Evolutionary conservation across 1,139 yeast genomes (phyloP), one percentile per base, ranked within the genome.

Genomic region (Wickerhamomyces sp.): DNA sequence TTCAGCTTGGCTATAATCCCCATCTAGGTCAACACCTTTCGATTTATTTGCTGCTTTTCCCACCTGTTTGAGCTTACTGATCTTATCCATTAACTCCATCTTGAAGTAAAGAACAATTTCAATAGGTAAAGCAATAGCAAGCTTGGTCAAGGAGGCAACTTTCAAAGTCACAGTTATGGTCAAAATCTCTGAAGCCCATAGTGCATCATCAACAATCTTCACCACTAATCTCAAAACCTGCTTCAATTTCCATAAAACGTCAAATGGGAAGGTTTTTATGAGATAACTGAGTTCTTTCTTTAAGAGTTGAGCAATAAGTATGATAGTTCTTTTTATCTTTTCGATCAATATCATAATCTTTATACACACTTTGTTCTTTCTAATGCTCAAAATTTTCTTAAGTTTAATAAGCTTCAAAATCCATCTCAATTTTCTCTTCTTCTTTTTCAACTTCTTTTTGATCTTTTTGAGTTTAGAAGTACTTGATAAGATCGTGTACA

Each of bases 311-410:
- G 38, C 41, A 8, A 49, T 43, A 27, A 46, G 36, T 20, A 32
- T 31, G 25, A 40, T 6, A 8, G 39, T 32, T 28, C 40, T 33
- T 27, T 46, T 46, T 26, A 42, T 49, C 27, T 47, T 47, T 26
- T 48, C 51, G 27, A 48, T 46, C 7, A 41, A 26, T 5, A 32
- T 23, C 49, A 49, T 46, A 9, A 47, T 40, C 28, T 46, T 36
- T 10, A 49, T 37, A 28, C 48, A 43, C 4, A 36, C 17, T 15
- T 41, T 33, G 10, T 44, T 33, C 26, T 39, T 40, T 9, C 32
- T 36, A 13, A 39, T 22, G 28, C 35, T 40, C n/a, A 49, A 17
- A 12, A 36, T 19, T 21, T 41, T 45, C 23, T 44, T 45, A 35
- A 45, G 35, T 28, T 45, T 45, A 22, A 45, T 40, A 12, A 47